Evolutionary conservation across 192 early-diverging fungal species (phyloP).

Genomic region (Coemansia sp.): DNA sequence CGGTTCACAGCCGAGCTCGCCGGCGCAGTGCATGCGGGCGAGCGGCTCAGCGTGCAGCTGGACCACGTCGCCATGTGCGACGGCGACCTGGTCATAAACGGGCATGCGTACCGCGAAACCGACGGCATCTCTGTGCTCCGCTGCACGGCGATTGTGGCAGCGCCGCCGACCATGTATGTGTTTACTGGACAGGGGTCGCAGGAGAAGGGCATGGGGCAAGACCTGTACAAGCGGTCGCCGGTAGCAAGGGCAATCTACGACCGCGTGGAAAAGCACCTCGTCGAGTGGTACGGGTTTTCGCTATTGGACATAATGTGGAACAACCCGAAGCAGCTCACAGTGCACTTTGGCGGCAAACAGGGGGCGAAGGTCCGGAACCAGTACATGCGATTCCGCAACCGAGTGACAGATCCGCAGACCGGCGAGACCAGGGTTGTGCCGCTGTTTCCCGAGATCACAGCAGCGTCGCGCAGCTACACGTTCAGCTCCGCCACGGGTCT

Average conservation of each 20-base stretch:
- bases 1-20: slow-evolving; percentile 71
- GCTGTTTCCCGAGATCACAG: slow-evolving; percentile 82
- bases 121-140: slow-evolving; percentile 64
- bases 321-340: slow-evolving; percentile 81
- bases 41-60: slow-evolving; percentile 76
- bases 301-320: slow-evolving; percentile 85
- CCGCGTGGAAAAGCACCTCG: slow-evolving; percentile 81
- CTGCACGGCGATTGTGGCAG: slow-evolving; percentile 83
- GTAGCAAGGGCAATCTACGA: slow-evolving; percentile 85
- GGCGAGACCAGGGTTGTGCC: slow-evolving; percentile 37
- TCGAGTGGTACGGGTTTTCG: slow-evolving; percentile 82
- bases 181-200: slow-evolving; percentile 98
- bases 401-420: slow-evolving; percentile 1
- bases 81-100: slow-evolving; percentile 81
- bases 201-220: slow-evolving; percentile 92
- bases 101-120: slow-evolving; percentile 65
- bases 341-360: slow-evolving; percentile 85
- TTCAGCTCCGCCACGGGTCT: slow-evolving; percentile 82
- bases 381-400: slow-evolving; percentile 60
- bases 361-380: slow-evolving; percentile 77
- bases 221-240: slow-evolving; percentile 74
- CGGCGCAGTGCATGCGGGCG: slow-evolving; percentile 78
- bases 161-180: slow-evolving; percentile 81
- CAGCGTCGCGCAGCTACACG: slow-evolving; percentile 68
- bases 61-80: slow-evolving; percentile 87